Percentiles rank a stretch among this genome's conserved stretches.
These are phyloP conservation scores for Amorphotheca resinae DNA, from an alignment of 495 filamentous ascomycete genomes.

Conservation along the genomic window DNA sequence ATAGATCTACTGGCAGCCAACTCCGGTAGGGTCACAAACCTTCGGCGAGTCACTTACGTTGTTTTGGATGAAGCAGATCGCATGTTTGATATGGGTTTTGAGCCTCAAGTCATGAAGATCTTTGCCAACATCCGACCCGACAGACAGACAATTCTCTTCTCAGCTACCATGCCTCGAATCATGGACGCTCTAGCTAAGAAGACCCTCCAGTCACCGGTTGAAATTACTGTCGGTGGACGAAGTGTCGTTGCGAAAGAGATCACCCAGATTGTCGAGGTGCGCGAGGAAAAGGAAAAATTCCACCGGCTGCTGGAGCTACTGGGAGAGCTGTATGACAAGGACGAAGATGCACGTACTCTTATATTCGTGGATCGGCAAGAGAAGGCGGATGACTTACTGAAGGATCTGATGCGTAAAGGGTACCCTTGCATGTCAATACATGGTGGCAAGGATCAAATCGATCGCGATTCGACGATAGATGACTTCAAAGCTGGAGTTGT, in stretches of 20 bases:
- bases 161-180: constrained; percentile 87
- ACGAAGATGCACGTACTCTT: constrained; percentile 79
- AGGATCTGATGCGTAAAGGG: constrained; percentile 72
- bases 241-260: constrained; percentile 93
- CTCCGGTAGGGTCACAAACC: constrained; percentile 80
- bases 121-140: constrained; percentile 81
- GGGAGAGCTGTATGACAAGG: constrained; percentile 73
- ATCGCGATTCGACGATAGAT: constrained; percentile 85
- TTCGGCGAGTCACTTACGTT: constrained; percentile 78
- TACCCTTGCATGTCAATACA: constrained; percentile 97
- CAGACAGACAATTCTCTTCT: constrained; percentile 89
- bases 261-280: constrained; percentile 83
- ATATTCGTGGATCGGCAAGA: constrained; percentile 96
- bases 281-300: constrained; percentile 75
- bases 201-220: constrained; percentile 70
- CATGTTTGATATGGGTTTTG: constrained; percentile 99
- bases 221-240: constrained; percentile 83
- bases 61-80: constrained; percentile 96
- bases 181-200: constrained; percentile 90
- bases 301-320: constrained; percentile 71
- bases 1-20: constrained; percentile 93
- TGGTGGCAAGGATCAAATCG: constrained; percentile 89
- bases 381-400: constrained; percentile 74
- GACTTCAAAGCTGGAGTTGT: constrained; percentile 91
- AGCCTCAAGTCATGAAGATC: constrained; percentile 96